phyloP scores from a whole-genome alignment of 2,329 filamentous ascomycete genomes.

The Onygenales sp. region DNA sequence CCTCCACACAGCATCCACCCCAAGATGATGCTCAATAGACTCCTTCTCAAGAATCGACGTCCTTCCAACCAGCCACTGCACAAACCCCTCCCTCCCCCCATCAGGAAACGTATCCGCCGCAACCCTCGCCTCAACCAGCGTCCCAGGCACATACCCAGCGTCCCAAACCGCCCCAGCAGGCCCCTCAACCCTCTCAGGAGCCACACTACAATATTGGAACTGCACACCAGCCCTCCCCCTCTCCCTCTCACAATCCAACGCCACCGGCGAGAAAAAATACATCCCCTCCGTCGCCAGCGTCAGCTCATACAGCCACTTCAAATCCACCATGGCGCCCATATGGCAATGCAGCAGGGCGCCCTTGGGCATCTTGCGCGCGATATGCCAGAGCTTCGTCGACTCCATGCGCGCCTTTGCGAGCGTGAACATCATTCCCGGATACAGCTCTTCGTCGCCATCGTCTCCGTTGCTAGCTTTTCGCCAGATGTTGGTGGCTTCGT shows the following conservation, averaged over 20 bases:
- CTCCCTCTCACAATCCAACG: constrained; percentile 46
- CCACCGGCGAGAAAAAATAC: constrained; percentile 52
- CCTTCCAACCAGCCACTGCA: constrained; percentile 65
- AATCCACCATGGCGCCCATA: constrained; percentile 82
- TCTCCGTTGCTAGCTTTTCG: constrained; percentile 62
- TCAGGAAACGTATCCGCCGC: constrained; percentile 68
- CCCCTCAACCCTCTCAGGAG: constrained; percentile 30
- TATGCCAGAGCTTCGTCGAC: constrained; percentile 72
- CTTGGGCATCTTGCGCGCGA: constrained; percentile 80
- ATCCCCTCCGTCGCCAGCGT: constrained; percentile 64
- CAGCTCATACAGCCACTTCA: constrained; percentile 66
- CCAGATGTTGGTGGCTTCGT: constrained; percentile 71
- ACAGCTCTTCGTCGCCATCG: constrained; percentile 53
- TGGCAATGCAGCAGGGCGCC: constrained; percentile 76
- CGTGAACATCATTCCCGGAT: constrained; percentile 89
- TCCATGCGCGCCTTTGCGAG: constrained; percentile 82
- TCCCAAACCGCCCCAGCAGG: constrained; percentile 51
- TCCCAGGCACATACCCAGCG: constrained; percentile 49
- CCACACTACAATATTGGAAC: constrained; percentile 50
- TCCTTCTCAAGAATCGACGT: constrained; percentile 64
- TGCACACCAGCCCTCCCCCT: constrained; percentile 47
- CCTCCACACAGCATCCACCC: constrained; percentile 72
- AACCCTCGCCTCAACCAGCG: constrained; percentile 47
- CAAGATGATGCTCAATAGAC: constrained; percentile 69
- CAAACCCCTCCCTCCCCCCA: constrained; percentile 61